phyloP scores from a whole-genome alignment of 305 asterid species.

The Lippia alba region DNA sequence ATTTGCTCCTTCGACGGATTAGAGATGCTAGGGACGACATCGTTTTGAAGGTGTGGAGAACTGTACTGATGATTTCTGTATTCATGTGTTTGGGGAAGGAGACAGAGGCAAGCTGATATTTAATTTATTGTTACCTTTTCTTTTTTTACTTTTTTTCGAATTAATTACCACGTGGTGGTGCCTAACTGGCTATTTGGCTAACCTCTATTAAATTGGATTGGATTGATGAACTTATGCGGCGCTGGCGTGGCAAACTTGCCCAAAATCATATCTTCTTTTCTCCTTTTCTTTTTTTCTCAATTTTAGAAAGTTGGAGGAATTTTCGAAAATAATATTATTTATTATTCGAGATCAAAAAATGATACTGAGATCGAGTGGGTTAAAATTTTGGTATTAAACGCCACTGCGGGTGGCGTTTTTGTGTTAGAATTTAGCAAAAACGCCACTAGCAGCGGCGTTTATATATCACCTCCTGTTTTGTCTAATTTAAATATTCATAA shows the following conservation, averaged over 20 bases:
- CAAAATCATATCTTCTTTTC: not conserved
- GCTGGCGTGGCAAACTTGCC: slow-evolving; percentile 43
- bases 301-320: too few species aligned
- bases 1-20: slow-evolving; percentile 50
- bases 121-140: not conserved
- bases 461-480: too few species aligned
- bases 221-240: slow-evolving; percentile 32
- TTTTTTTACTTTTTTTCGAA: not conserved
- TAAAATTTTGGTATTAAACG: too few species aligned
- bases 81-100: not conserved
- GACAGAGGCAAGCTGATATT: not conserved
- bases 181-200: not conserved
- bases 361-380: too few species aligned
- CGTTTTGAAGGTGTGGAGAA: slow-evolving; percentile 24
- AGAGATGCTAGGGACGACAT: slow-evolving; percentile 62
- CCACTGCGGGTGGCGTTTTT: too few species aligned
- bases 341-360: too few species aligned
- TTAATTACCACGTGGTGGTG: not conserved
- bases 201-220: not conserved
- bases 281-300: too few species aligned
- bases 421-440: too few species aligned
- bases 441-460: too few species aligned
- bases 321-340: too few species aligned
- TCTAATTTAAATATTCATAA: too few species aligned
- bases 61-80: not conserved